Evolutionary conservation across 1,284 basidiomycete genomes (phyloP), one percentile per base, ranked within the genome.

Genomic region (Malassezia brasiliensis): DNA sequence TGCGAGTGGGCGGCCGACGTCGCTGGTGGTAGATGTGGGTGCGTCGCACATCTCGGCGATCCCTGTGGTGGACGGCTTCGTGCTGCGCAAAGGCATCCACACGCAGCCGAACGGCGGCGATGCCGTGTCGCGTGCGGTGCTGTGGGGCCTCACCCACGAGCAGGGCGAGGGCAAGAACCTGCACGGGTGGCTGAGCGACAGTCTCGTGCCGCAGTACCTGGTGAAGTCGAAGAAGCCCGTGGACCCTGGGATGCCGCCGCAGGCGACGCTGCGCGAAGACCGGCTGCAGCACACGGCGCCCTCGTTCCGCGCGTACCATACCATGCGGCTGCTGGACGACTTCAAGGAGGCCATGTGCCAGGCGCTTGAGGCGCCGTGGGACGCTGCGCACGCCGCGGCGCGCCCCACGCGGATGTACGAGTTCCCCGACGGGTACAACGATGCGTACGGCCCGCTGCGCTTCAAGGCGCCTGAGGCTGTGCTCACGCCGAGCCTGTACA

Each of bases 61-160:
- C 1, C 94, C 94, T 1, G 87, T 99, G 10, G 89, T 93, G 8
- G 94, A 99, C 69, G 94, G 94, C 0, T 99, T 98, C 69, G 93
- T 98, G 35, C 81, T 99, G 45, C 82, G 91, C 64, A 96, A 96
- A 81, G 91, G 91, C 84, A 60, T 59, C 71, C 64, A 66, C 34
- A 63, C 65, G 37, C 69, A 72, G 49, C 60, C 64, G 46, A 67
- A 66, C 36, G 64, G 63, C 5, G 72, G 72, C 17, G 63, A 68
- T 25, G 61, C 68, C 45, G 58, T 40, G 42, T 60, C 51, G 34
- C 56, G 40, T n/a, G 59, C 56, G 0, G 49, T 62, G n/a, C 39
- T 70, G 7, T 66, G 65, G 56, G 64, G 63, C 25, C 58, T 72
- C 36, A 60, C 63, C 30, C 62, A 65, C 39, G 53, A 57, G 10